Evolutionary conservation across 306 rosid genomes (phyloP).

Genomic region (Dalbergia cochinchinensis): DNA sequence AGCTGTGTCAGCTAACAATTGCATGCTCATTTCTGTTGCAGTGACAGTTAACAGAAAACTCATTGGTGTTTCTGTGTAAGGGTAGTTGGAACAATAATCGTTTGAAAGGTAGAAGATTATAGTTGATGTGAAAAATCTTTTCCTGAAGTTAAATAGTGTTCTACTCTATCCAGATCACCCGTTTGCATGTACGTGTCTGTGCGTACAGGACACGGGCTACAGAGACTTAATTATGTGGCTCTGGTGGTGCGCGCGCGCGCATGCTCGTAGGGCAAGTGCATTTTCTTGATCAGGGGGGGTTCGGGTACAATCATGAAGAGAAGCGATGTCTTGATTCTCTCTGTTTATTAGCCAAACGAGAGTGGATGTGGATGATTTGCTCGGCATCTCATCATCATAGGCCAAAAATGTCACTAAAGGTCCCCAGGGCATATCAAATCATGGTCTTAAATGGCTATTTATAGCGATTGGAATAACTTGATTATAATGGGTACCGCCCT

Average conservation of each 20-base stretch:
- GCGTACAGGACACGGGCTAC: too few species aligned
- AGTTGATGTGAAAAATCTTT: not conserved
- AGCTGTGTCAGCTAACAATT: slow-evolving; percentile 27
- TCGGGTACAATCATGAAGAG: slow-evolving; percentile 28
- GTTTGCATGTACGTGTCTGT: not conserved
- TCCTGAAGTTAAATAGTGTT: not conserved
- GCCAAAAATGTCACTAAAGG: not conserved
- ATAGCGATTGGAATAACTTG: not conserved
- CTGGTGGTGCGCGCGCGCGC: not conserved
- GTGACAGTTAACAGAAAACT: slow-evolving; percentile 32
- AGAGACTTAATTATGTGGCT: not conserved
- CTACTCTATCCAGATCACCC: not conserved
- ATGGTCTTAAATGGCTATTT: not conserved
- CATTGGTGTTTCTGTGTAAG: not conserved
- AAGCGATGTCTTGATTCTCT: not conserved
- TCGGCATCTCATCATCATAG: slow-evolving; percentile 15
- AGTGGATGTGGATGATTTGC: not conserved
- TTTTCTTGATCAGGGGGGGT: slow-evolving; percentile 36
- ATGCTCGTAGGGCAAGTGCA: slow-evolving; percentile 21
- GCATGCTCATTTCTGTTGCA: slow-evolving; percentile 21
- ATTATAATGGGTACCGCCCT: not conserved
- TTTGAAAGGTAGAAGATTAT: not conserved
- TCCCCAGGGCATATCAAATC: slow-evolving; percentile 34
- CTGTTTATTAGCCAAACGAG: not conserved
- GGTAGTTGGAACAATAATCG: not conserved